Evolutionary conservation across 805 yeast genomes (phyloP).

Genomic region (Kazachstania bromeliacearum): DNA sequence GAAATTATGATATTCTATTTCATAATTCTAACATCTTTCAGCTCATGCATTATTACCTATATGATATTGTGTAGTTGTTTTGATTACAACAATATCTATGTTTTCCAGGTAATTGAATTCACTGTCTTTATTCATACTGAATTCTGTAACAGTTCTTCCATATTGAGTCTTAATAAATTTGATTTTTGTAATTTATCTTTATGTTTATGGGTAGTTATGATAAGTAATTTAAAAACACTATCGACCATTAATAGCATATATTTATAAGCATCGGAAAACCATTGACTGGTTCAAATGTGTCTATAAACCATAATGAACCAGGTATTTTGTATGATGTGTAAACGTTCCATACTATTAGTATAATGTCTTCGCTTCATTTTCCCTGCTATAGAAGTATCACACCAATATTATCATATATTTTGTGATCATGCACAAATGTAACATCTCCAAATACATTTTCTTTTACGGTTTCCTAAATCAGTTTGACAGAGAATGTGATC

Average conservation of each 20-base stretch:
- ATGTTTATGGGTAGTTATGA: conserved; percentile 1
- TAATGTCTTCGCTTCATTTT: conserved; percentile 4
- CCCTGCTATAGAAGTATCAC: conserved; percentile 2
- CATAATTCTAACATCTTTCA: no score
- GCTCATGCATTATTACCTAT: conserved; percentile 5
- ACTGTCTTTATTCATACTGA: conserved; percentile 3
- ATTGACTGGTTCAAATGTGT: conserved; percentile 6
- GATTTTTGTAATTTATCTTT: conserved; percentile 2
- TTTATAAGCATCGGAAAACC: not conserved
- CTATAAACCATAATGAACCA: conserved; percentile 6
- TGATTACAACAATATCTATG: conserved; percentile 1
- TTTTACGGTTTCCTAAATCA: not conserved
- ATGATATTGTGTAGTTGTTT: conserved; percentile 5
- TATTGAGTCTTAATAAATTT: conserved; percentile 3
- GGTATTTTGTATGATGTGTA: conserved; percentile 1
- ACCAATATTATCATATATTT: not conserved
- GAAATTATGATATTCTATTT: no score
- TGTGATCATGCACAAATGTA: not conserved
- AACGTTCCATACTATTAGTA: conserved; percentile 5
- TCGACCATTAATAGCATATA: conserved; percentile 7
- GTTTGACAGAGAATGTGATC: not conserved
- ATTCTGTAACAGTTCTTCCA: not conserved
- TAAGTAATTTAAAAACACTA: conserved; percentile 5
- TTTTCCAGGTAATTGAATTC: conserved; percentile 4
- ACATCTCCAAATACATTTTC: conserved; percentile 1